phyloP scores from a whole-genome alignment of 768 basidiomycete species.

The Lentinula boryana region DNA sequence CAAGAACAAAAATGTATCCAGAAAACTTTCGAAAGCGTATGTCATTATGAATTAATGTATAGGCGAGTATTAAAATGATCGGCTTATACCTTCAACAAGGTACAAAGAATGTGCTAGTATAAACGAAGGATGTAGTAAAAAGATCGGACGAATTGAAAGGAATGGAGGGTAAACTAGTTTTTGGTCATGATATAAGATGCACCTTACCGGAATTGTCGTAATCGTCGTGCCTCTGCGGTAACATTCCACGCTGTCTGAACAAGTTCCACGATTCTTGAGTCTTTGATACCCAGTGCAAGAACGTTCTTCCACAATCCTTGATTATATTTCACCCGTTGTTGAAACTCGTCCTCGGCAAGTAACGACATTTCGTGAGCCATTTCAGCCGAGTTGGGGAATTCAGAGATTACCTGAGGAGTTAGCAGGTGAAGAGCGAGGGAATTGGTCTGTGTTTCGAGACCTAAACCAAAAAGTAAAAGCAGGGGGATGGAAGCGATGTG shows the following conservation, averaged over 20 bases:
- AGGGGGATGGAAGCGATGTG: slow-evolving; percentile 50
- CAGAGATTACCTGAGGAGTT: slow-evolving; percentile 36
- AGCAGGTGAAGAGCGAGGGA: slow-evolving; percentile 46
- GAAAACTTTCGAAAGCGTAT: neutral
- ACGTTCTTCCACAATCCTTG: slow-evolving; percentile 67
- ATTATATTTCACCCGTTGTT: slow-evolving; percentile 33
- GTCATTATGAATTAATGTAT: neutral
- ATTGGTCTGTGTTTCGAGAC: slow-evolving; percentile 42
- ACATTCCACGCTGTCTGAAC: slow-evolving; percentile 68
- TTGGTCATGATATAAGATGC: neutral
- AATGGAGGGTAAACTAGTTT: too few relatives aligned
- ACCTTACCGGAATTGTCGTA: slow-evolving; percentile 14
- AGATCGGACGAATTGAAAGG: neutral
- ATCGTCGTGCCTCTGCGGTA: slow-evolving; percentile 55
- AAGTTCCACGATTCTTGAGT: slow-evolving; percentile 38
- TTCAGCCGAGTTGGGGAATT: slow-evolving; percentile 55
- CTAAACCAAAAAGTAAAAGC: slow-evolving; percentile 52
- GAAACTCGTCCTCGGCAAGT: slow-evolving; percentile 31
- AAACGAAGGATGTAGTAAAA: neutral
- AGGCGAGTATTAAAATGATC: neutral
- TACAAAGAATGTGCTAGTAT: neutral
- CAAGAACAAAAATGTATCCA: neutral
- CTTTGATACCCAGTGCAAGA: slow-evolving; percentile 45
- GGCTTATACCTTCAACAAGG: neutral
- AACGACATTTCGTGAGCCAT: slow-evolving; percentile 50